phyloP scores from a whole-genome alignment of 352 stramenopile species.

The Globisporangium takayamanum region DNA sequence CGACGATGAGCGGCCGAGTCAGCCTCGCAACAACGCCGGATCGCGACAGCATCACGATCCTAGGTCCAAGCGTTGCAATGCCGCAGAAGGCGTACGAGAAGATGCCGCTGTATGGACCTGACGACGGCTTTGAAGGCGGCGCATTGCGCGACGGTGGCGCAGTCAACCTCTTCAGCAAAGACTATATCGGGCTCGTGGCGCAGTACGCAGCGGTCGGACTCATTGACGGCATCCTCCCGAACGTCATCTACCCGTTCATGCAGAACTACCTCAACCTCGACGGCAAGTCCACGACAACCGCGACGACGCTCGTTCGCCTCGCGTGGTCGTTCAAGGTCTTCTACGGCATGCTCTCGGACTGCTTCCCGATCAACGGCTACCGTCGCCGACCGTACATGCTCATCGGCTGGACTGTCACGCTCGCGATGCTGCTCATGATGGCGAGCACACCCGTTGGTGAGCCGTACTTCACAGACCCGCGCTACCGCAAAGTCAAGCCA shows the following conservation, averaged over 20 bases:
- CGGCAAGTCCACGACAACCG: slow-evolving; percentile 27
- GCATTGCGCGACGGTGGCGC: slow-evolving; percentile 33
- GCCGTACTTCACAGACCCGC: slow-evolving; percentile 37
- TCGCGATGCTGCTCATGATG: slow-evolving; percentile 42
- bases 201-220: slow-evolving; percentile 20
- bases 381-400: slow-evolving; percentile 49
- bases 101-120: slow-evolving; percentile 5
- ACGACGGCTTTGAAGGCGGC: slow-evolving; percentile 26
- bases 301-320: slow-evolving; percentile 31
- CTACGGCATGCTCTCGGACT: slow-evolving; percentile 46
- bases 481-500: slow-evolving; percentile 22
- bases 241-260: slow-evolving; percentile 22
- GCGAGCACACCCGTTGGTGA: slow-evolving; percentile 26
- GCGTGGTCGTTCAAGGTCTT: slow-evolving; percentile 52
- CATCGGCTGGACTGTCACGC: slow-evolving; percentile 35
- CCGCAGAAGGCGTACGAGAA: slow-evolving; percentile 12
- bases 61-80: slow-evolving; percentile 1
- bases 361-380: slow-evolving; percentile 43
- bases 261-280: slow-evolving; percentile 29
- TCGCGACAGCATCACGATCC: slow-evolving; percentile 16
- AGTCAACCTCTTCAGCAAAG: slow-evolving; percentile 16
- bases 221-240: slow-evolving; percentile 12
- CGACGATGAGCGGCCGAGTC: background rate
- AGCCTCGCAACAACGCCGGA: slow-evolving; percentile 10
- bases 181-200: slow-evolving; percentile 17